Percentiles rank a stretch among this genome's conserved stretches.
phyloP scores from a whole-genome alignment of 2,329 filamentous ascomycete species.

The Monosporascus sp. region DNA sequence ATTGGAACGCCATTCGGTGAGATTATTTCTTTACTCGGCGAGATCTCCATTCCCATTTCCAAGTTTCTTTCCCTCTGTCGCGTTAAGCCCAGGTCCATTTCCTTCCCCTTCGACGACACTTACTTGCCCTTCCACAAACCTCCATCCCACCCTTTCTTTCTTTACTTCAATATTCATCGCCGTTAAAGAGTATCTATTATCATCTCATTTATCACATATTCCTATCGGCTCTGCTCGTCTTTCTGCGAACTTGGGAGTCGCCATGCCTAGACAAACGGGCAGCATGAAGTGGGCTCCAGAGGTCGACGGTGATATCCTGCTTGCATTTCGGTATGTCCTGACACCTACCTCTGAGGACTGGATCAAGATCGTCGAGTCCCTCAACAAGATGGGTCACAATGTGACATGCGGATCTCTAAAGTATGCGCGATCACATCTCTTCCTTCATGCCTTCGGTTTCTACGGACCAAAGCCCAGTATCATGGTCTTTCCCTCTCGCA shows the following conservation, averaged over 20 bases:
- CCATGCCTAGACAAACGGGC: conserved; percentile 1
- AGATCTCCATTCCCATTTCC: too few species aligned
- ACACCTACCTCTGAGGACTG: conserved; percentile 1
- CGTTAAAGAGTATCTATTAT: too few species aligned
- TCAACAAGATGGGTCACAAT: conserved; percentile 6
- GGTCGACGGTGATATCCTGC: conserved; percentile 8
- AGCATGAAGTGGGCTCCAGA: conserved; percentile 6
- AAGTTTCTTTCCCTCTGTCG: too few species aligned
- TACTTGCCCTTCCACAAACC: background rate
- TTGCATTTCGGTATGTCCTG: background rate
- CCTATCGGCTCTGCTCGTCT: too few species aligned
- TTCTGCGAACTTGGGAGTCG: background rate
- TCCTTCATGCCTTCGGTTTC: background rate
- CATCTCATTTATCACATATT: too few species aligned
- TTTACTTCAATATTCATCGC: background rate
- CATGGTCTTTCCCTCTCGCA: background rate
- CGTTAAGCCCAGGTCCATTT: conserved; percentile 8
- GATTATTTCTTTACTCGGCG: too few species aligned
- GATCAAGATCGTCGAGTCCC: conserved; percentile 2
- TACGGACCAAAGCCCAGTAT: too few species aligned
- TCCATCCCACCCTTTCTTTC: background rate
- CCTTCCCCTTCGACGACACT: background rate
- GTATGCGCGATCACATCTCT: conserved; percentile 3
- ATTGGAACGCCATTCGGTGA: conserved; percentile 32
- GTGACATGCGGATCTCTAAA: conserved; percentile 9